A percentile compares a stretch with the other conserved stretches of the same genome.
Conservation (phyloP, 495 filamentous ascomycete species). For the Tuber borchii region DNA sequence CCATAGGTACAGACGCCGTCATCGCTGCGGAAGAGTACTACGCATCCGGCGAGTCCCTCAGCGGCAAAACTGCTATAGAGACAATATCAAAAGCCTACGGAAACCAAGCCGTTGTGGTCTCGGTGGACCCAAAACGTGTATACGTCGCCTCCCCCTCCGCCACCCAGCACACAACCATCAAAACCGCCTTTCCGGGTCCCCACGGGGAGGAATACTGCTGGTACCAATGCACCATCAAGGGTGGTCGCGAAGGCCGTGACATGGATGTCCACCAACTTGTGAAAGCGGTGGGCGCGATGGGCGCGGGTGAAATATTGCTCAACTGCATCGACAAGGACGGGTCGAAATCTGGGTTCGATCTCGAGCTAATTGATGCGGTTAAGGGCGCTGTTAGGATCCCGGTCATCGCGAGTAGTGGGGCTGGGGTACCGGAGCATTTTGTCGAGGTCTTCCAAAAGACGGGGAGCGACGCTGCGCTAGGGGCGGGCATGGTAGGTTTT, state of each 20-base stretch:
- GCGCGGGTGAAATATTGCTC: slow-evolving; percentile 84
- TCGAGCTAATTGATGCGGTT: slow-evolving; percentile 82
- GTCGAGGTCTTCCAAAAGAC: slow-evolving; percentile 82
- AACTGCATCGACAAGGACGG: slow-evolving; percentile 98
- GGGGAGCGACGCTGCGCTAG: slow-evolving; percentile 81
- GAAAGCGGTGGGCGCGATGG: slow-evolving; percentile 90
- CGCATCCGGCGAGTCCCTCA: slow-evolving; percentile 56
- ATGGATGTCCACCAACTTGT: slow-evolving; percentile 83
- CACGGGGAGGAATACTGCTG: slow-evolving; percentile 79
- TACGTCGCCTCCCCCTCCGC: slow-evolving; percentile 67
- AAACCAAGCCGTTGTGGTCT: slow-evolving; percentile 93
- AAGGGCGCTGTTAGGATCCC: slow-evolving; percentile 80
- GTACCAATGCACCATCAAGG: slow-evolving; percentile 97
- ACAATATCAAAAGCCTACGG: slow-evolving; percentile 89
- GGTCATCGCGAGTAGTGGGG: slow-evolving; percentile 91
- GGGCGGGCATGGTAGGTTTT: slow-evolving; percentile 77
- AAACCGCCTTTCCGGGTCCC: slow-evolving; percentile 62
- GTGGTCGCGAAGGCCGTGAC: slow-evolving; percentile 82
- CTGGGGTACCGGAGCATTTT: slow-evolving; percentile 84
- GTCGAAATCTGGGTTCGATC: slow-evolving; percentile 88
- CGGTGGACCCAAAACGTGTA: slow-evolving; percentile 84
- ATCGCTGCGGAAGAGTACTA: slow-evolving; percentile 87
- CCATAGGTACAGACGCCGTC: slow-evolving; percentile 92
- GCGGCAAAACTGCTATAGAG: slow-evolving; percentile 84
- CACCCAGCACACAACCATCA: slow-evolving; percentile 71